Conservation (phyloP, 202 grass and related monocot genomes). For the Schoenoplectus tabernaemontani region DNA sequence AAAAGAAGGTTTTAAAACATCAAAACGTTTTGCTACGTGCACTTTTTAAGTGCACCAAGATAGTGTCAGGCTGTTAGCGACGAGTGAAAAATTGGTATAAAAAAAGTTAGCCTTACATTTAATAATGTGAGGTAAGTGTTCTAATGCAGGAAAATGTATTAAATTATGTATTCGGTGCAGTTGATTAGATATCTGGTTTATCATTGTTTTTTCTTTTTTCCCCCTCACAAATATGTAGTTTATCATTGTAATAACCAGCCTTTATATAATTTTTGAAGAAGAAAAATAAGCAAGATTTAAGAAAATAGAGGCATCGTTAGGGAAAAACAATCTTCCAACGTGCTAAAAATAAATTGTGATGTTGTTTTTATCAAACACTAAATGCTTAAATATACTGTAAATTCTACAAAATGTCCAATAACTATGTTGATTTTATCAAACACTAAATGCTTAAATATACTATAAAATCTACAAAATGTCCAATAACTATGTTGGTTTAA, state of each 20-base stretch:
- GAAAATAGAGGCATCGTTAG: neutral
- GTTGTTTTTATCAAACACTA: neutral
- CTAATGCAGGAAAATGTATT: neutral
- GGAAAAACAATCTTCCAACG: neutral
- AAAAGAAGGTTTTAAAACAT: no score
- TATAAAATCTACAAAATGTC: neutral
- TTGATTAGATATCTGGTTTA: neutral
- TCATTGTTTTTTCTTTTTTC: neutral
- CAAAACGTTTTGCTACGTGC: neutral
- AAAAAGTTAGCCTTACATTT: neutral
- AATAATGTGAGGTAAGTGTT: neutral
- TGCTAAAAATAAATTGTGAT: neutral
- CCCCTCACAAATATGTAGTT: neutral
- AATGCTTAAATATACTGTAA: neutral
- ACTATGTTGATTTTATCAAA: neutral
- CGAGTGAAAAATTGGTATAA: neutral
- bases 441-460: neutral
- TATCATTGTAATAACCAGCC: neutral
- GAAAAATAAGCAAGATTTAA: neutral
- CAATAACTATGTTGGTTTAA: neutral
- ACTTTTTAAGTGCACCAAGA: neutral
- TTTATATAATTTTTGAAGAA: neutral
- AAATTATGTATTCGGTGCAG: neutral
- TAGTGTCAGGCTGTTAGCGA: neutral
- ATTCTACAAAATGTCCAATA: neutral